Base-by-base conservation (phyloP, 257 asterid species). In the Nicotiana obtusifolia region DNA sequence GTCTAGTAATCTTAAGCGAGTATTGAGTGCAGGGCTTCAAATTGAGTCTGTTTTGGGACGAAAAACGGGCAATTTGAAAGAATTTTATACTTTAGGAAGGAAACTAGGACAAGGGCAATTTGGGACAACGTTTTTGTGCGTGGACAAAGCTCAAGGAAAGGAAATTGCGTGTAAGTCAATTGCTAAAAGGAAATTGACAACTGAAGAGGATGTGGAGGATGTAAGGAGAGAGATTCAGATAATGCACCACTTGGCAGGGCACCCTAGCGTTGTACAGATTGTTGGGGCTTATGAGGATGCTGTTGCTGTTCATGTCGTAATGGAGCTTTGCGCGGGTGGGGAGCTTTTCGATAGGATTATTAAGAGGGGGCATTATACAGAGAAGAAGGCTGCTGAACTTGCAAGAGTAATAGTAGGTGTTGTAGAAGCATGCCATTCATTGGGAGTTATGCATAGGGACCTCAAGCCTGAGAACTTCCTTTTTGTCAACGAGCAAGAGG, bases 61-160 rank as follows among this genome's bases (percentile, higher is more conserved):
- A 67, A 93, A 87, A 87, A 91, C 97, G 5, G 92, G 93, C 54
- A 89, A 89, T 35, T 64, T 94, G 80, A 90, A 91, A 85, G 98
- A 94, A 81, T 64, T 86, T 86, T 94, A 89, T 65, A 87, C 69
- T 30, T 49, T 91, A 68, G 98, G 97, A 19, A 88, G 84, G 53
- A 93, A 93, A 22, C 90, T 94, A 20, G 98, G 98, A 83, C 91
- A 93, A 19, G 98, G 98, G n/a, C 98, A 94, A 77, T 94, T 93
- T 19, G 97, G 98, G 62, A 94, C 97, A 20, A 93, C 97, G 0
- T 94, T 85, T 71, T 90, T 86, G 17, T 94, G 97, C 37, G 35
- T 83, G 53, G 97, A 94, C 86, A 90, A 81, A 67, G 81, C 61
- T 4, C 88, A 93, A 0, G 91, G 88, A 8, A 89, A 89, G 31